These are phyloP conservation scores for Lasiosphaeria hispida DNA, from an alignment of 495 filamentous ascomycete species.

Conservation along the genomic window DNA sequence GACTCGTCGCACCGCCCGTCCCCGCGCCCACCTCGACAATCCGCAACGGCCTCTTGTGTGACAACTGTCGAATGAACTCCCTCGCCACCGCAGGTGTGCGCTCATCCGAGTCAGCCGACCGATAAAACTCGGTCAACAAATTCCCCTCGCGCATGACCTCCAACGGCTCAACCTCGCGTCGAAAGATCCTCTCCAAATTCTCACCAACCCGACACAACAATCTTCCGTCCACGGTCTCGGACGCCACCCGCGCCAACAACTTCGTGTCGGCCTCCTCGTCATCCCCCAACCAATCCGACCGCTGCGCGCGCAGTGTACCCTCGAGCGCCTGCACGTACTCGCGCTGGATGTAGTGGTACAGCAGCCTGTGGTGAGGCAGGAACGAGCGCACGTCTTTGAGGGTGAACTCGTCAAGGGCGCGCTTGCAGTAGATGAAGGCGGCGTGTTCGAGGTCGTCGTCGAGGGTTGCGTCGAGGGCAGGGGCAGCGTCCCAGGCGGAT, in stretches of 20 bases:
- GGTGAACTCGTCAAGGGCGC: not conserved
- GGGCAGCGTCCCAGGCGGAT: not conserved
- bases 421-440: conserved; percentile 1
- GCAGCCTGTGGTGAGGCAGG: too few relatives aligned
- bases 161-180: conserved; percentile 40
- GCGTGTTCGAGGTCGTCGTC: not conserved
- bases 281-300: too few relatives aligned
- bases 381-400: too few relatives aligned
- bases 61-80: conserved; percentile 12
- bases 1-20: conserved; percentile 38
- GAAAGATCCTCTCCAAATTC: conserved; percentile 39
- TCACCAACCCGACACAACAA: conserved; percentile 27
- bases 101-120: not conserved
- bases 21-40: conserved; percentile 47
- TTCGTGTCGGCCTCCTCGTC: not conserved
- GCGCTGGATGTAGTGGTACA: too few relatives aligned
- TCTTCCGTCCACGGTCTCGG: conserved; percentile 1
- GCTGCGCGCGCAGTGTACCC: too few relatives aligned
- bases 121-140: not conserved
- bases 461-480: not conserved
- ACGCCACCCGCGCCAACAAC: not conserved
- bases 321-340: too few relatives aligned
- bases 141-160: conserved; percentile 29
- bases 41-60: conserved; percentile 34
- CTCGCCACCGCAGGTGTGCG: conserved; percentile 9